Evolutionary conservation across 257 asterid species (phyloP), one percentile per base, ranked within the genome.

Genomic region (Leptodermis oblonga): DNA sequence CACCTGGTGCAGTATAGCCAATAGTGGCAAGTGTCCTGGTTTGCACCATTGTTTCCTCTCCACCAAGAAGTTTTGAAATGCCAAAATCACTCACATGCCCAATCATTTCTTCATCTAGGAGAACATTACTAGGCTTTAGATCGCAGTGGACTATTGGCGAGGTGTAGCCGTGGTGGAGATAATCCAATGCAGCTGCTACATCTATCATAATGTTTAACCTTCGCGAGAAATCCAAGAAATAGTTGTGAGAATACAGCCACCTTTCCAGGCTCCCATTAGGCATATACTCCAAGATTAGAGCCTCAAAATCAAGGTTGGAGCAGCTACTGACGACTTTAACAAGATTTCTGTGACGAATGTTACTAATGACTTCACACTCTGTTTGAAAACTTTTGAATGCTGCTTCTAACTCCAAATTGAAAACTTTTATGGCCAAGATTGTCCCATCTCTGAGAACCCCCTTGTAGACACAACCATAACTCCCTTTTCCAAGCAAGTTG

Each of bases 1-100:
- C 5, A 60, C 74, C 68, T 14, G 68, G 62, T 33, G 74, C 69
- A 13, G 36, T 60, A 12, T 46, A 61, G 18, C 74, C 74, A 60
- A 70, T 70, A 13, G 61, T 58, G 2, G 68, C 49, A 4, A 58
- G 37, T 12, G 70, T 39, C 22, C 11, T 20, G 14, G 14, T 43
- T 41, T 65, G 54, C n/a, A 5, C 37, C 15, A 17, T 26, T 3
- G 5, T 17, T 41, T 69, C 17, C 12, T 20, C 7, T 33, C 9
- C 34, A 0, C 37, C 7, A 45, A 59, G 14, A 12, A 45, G 39
- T 22, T 60, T 70, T 0, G 68, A 49, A 30, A 70, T 60, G 13
- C 74, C 68, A 33, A 70, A 70, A 22, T 45, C 61, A n/a, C 39
- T 20, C 12, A 31, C 51, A 31, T 45, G 74, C 3, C 39, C 61